These are phyloP conservation scores for Botryobasidium botryosum DNA, from an alignment of 768 basidiomycete genomes.

Conservation along the genomic window DNA sequence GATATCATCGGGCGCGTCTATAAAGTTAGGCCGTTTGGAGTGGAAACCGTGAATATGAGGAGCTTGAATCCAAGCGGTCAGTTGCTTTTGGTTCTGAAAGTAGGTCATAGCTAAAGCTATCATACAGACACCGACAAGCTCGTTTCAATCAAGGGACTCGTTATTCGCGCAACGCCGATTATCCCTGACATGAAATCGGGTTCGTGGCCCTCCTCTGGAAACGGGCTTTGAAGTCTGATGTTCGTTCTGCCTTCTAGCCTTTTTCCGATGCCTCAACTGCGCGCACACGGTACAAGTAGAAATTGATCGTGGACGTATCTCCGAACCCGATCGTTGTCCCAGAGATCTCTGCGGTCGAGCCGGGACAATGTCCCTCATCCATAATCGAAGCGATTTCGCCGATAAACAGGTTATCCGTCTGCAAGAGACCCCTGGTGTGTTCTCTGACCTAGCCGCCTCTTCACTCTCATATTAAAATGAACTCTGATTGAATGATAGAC, in stretches of 20 bases:
- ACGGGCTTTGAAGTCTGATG: background rate
- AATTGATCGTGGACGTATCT: constrained; percentile 95
- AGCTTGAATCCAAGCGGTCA: constrained; percentile 83
- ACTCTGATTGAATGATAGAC: constrained; percentile 26
- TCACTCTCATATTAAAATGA: too few species aligned
- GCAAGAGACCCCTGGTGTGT: constrained; percentile 70
- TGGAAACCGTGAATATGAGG: constrained; percentile 78
- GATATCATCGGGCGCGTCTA: constrained; percentile 79
- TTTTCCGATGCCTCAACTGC: constrained; percentile 93
- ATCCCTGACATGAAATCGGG: constrained; percentile 94
- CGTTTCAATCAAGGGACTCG: constrained; percentile 87
- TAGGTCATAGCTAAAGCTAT: background rate
- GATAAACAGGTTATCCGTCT: constrained; percentile 90
- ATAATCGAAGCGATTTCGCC: constrained; percentile 93
- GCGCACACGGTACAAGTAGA: constrained; percentile 95
- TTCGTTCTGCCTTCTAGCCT: too few species aligned
- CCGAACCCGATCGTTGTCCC: constrained; percentile 81
- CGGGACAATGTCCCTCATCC: constrained; percentile 87
- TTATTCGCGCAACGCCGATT: constrained; percentile 92
- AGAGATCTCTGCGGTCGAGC: constrained; percentile 79
- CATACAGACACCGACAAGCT: constrained; percentile 92
- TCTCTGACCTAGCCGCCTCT: too few species aligned
- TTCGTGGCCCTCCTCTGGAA: constrained; percentile 13
- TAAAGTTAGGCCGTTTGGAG: constrained; percentile 85
- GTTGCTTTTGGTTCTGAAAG: constrained; percentile 10